Conservation (phyloP, 2,329 filamentous ascomycete genomes). For the Cladosporium sp. region DNA sequence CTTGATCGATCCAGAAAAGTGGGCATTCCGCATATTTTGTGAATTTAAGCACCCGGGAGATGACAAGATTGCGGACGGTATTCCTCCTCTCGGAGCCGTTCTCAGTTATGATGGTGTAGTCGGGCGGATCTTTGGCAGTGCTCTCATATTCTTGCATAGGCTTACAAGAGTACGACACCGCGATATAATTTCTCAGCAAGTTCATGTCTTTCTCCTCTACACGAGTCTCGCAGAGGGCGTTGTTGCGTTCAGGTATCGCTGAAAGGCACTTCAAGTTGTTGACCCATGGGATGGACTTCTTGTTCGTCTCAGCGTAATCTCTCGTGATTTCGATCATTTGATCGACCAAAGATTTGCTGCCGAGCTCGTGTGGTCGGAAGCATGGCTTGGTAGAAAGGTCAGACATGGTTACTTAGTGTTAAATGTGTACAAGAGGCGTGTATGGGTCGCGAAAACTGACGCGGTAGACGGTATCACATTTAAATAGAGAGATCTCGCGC, state of each 20-base stretch:
- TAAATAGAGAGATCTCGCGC: neutral
- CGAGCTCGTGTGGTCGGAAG: neutral
- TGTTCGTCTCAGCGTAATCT: neutral
- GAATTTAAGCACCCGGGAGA: too few species aligned
- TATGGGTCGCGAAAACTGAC: too few species aligned
- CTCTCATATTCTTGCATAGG: neutral
- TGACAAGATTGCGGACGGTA: too few species aligned
- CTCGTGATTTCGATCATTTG: neutral
- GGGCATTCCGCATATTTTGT: neutral
- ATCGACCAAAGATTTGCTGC: neutral
- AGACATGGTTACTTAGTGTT: neutral
- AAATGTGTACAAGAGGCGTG: neutral
- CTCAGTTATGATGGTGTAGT: neutral
- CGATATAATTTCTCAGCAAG: neutral
- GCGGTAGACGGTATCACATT: neutral
- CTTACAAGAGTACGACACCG: neutral
- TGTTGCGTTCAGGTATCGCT: neutral
- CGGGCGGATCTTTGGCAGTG: neutral
- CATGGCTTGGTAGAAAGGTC: neutral
- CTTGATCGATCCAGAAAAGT: conserved; percentile 7
- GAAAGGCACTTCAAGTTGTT: neutral
- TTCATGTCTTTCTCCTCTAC: too few species aligned
- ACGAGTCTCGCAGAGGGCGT: too few species aligned
- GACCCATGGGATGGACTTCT: neutral
- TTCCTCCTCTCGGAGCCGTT: neutral